These are phyloP conservation scores for Camellia oleifera DNA, from an alignment of 179 eudicot genomes.

Conservation along the genomic window DNA sequence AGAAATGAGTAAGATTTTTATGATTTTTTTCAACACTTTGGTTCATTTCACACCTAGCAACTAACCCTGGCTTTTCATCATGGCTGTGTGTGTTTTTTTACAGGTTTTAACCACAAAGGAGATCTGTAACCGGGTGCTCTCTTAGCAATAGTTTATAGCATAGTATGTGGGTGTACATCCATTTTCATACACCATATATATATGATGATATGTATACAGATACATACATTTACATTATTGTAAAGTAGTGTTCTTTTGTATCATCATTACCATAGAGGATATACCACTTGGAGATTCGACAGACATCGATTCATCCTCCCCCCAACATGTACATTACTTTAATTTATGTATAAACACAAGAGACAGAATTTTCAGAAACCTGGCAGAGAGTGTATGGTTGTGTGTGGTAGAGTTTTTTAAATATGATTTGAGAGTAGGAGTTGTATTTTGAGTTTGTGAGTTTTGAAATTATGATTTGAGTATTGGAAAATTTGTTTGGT, in stretches of 20 bases:
- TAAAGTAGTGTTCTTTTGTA: background rate
- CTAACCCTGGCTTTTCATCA: background rate
- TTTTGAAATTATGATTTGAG: too few relatives aligned
- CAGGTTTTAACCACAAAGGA: conserved; percentile 16
- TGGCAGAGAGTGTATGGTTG: background rate
- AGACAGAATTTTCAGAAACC: background rate
- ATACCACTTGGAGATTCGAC: background rate
- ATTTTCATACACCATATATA: background rate
- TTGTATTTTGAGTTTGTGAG: too few relatives aligned
- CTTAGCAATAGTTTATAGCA: background rate
- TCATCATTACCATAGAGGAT: background rate
- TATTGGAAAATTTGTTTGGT: too few relatives aligned
- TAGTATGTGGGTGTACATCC: background rate
- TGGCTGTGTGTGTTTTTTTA: background rate
- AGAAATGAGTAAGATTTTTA: background rate
- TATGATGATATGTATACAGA: background rate
- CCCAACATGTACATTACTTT: conserved; percentile 3
- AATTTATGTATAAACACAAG: background rate
- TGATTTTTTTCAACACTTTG: background rate
- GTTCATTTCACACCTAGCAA: background rate
- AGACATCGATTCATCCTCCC: background rate
- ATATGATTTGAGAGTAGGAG: too few relatives aligned
- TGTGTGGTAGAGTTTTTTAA: too few relatives aligned
- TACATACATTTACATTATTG: background rate
- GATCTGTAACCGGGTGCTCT: conserved; percentile 19